Conservation (phyloP, 1,284 basidiomycete genomes). For the Leucoagaricus sp. region DNA sequence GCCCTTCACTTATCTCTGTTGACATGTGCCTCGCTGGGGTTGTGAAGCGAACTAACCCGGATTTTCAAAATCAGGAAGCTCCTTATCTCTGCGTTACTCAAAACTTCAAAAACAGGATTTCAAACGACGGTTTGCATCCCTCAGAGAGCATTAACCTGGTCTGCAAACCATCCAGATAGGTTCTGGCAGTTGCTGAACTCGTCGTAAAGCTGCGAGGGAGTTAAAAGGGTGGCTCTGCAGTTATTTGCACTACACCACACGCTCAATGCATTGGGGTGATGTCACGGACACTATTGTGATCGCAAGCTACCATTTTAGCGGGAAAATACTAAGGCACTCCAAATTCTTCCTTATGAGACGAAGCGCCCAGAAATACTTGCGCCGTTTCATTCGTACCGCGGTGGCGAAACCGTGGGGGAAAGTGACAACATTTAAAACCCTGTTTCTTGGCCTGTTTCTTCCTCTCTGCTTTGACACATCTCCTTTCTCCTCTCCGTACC, state of each 20-base stretch:
- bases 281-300: constrained; percentile 5
- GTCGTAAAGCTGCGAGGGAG: neutral
- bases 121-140: neutral
- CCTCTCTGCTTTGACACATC: neutral
- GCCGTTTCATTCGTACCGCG: constrained; percentile 10
- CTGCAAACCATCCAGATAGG: neutral
- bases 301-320: neutral
- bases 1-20: constrained; percentile 12
- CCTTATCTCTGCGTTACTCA: constrained; percentile 10
- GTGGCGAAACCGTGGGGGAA: neutral
- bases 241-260: neutral
- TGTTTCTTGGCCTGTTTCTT: no score
- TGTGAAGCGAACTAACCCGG: neutral
- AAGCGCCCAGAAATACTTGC: constrained; percentile 1
- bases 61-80: constrained; percentile 4
- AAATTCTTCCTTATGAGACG: neutral
- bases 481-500: neutral
- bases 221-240: neutral
- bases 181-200: neutral
- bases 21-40: neutral
- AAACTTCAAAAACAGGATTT: neutral
- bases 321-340: constrained; percentile 9
- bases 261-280: neutral
- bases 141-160: neutral
- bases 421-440: constrained; percentile 7